Evolutionary conservation across 1,284 basidiomycete genomes (phyloP).

Genomic region (Mycena sp.): DNA sequence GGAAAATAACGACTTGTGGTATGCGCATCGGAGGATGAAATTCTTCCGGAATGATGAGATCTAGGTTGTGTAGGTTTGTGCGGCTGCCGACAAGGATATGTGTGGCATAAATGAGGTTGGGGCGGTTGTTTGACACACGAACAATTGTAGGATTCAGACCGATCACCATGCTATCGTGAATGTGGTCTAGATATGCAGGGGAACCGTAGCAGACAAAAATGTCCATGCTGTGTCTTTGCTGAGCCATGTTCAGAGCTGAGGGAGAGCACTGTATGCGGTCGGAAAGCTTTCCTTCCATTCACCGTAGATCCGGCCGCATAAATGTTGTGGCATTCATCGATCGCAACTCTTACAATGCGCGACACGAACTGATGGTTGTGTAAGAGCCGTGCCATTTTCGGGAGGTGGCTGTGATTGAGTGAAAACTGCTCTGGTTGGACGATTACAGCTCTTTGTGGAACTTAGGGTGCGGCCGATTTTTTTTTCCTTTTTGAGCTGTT

Average conservation of each 20-base stretch:
- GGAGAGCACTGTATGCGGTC: conserved; percentile 35
- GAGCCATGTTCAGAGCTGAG: conserved; percentile 33
- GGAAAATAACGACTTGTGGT: conserved; percentile 37
- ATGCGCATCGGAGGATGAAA: conserved; percentile 29
- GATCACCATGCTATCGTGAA: conserved; percentile 12
- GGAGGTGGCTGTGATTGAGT: conserved; percentile 32
- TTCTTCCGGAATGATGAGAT: conserved; percentile 34
- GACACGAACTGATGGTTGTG: conserved; percentile 14
- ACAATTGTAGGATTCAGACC: not conserved
- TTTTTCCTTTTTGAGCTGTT: too few relatives aligned
- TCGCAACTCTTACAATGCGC: conserved; percentile 19
- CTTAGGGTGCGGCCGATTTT: too few relatives aligned
- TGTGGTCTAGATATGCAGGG: conserved; percentile 33
- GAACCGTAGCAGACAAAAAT: conserved; percentile 38
- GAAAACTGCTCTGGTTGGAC: conserved; percentile 36
- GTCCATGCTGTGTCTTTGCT: conserved; percentile 25
- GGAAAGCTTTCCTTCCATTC: conserved; percentile 36
- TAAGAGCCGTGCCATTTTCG: conserved; percentile 29
- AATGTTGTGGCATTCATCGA: conserved; percentile 38
- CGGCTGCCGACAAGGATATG: conserved; percentile 33
- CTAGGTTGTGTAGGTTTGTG: conserved; percentile 35
- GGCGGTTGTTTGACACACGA: conserved; percentile 38
- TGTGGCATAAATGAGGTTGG: conserved; percentile 42
- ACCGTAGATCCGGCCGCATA: conserved; percentile 30
- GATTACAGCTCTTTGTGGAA: too few relatives aligned